These are phyloP conservation scores for Linaria vulgaris DNA, from an alignment of 257 asterid genomes.

Conservation along the genomic window DNA sequence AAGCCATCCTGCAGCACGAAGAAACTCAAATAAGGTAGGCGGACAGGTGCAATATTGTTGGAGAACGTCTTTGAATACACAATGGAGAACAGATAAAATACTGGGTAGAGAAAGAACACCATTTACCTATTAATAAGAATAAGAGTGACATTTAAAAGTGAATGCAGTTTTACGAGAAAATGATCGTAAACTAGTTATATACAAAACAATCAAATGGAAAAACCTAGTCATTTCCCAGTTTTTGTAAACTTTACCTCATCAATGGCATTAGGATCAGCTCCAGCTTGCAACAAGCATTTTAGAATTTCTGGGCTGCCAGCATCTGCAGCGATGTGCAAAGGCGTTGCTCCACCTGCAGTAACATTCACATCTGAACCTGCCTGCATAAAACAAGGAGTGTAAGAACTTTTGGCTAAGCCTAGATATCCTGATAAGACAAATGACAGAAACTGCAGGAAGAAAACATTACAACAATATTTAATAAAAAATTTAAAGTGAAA, in stretches of 20 bases:
- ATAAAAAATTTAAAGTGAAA: no score
- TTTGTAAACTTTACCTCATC: constrained; percentile 62
- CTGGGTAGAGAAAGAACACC: no score
- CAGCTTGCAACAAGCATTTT: constrained; percentile 76
- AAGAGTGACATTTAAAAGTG: neutral
- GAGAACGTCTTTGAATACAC: neutral
- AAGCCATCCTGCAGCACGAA: constrained; percentile 63
- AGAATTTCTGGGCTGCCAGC: constrained; percentile 68
- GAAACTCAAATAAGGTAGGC: constrained; percentile 5
- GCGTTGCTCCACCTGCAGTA: constrained; percentile 88
- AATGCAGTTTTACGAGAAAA: neutral
- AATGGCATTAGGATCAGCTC: constrained; percentile 76
- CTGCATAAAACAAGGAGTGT: constrained; percentile 44
- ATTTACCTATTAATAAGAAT: no score
- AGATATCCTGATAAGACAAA: neutral
- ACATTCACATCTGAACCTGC: constrained; percentile 82
- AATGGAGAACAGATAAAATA: no score
- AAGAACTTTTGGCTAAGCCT: constrained; percentile 16
- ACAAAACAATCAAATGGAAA: constrained; percentile 17
- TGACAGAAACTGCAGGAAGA: no score
- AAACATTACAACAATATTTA: neutral
- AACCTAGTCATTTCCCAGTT: neutral
- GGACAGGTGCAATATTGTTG: no score
- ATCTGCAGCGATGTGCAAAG: constrained; percentile 94
- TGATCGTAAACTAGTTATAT: neutral